Base-by-base conservation (phyloP, 306 rosid species). In the Lotus japonicus region DNA sequence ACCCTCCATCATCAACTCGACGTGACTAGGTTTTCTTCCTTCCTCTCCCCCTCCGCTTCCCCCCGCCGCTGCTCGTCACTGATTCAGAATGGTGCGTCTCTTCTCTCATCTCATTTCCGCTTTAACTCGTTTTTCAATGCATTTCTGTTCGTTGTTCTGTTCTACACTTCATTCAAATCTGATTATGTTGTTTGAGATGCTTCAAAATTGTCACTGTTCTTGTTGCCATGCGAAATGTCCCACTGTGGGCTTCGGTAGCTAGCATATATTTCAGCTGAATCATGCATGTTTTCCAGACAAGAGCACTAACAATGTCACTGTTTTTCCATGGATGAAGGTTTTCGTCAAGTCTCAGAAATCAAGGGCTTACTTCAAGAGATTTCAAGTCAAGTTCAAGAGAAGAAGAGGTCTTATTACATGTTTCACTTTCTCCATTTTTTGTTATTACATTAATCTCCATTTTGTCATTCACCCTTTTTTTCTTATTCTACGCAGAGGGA, bases 331-430 rank as follows among this genome's bases (percentile, higher is more conserved):
- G 0, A 11, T 18, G 9, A 18, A 88, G 95, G 95, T 31, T 6
- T 90, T 58, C 23, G 89, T 78, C 15, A 88, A 82, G 77, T 55
- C 95, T 35, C 95, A 84, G 26, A 90, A 90, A 44, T 12, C 87
- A 2, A 86, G 33, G 79, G 90, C 97, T 12, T 90, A 88, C 73
- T 90, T 67, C 79, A 90, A 90, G 83, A 71, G 97, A 51, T 90
- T 52, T 42, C 97, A 90, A 73, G 97, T 90, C 36, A 90, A 90
- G 80, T 90, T 81, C 15, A 90, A 84, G 89, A 88, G 97, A 88
- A 90, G 95, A 45, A 80, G 95, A 84, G 97, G 92, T 90, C 81
- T 57, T 43, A 0, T 38, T 21, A 46, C 3, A 36, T 3, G 23
- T 5, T 6, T 64, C 31, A 26, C 31, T 26, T 26, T 26, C 31